A percentile compares a stretch with the other conserved stretches of the same genome.
phyloP scores from a whole-genome alignment of 805 yeast species.

The Saccharomycopsis sp. region DNA sequence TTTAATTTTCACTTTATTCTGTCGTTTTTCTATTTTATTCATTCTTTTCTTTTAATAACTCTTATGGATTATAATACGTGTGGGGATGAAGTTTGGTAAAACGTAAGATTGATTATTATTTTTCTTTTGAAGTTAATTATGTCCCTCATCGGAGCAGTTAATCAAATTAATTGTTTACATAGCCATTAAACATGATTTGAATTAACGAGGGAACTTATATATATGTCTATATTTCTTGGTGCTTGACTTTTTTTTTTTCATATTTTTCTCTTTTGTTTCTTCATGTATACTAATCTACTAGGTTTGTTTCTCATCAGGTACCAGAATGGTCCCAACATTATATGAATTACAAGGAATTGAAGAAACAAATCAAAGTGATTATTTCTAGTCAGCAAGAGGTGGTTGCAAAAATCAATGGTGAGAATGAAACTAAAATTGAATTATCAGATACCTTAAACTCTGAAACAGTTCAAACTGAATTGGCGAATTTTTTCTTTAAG shows the following conservation, averaged over 20 bases:
- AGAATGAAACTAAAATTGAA: conserved; percentile 18
- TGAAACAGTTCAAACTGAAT: conserved; percentile 37
- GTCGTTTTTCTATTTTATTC: not conserved
- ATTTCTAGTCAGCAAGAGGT: conserved; percentile 36
- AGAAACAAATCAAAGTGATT: conserved; percentile 69
- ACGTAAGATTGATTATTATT: conserved; percentile 32
- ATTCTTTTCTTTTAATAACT: not conserved
- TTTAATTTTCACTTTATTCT: not conserved
- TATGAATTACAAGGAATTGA: conserved; percentile 78
- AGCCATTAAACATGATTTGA: too few species aligned
- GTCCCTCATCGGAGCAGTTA: not conserved
- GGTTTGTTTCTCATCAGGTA: conserved; percentile 71
- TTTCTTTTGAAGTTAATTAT: not conserved
- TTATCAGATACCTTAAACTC: conserved; percentile 32
- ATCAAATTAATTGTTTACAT: not conserved
- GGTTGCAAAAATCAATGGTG: conserved; percentile 2
- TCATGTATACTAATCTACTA: too few species aligned
- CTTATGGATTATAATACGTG: too few species aligned
- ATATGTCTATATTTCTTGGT: too few species aligned
- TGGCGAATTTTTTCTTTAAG: conserved; percentile 66
- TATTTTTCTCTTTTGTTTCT: too few species aligned
- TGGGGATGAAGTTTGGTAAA: conserved; percentile 71
- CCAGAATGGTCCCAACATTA: conserved; percentile 88
- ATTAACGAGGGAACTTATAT: too few species aligned
- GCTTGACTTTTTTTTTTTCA: conserved; percentile 1